These are phyloP conservation scores for Nelumbo lutea DNA, from an alignment of 164 flowering plant genomes.

Conservation along the genomic window DNA sequence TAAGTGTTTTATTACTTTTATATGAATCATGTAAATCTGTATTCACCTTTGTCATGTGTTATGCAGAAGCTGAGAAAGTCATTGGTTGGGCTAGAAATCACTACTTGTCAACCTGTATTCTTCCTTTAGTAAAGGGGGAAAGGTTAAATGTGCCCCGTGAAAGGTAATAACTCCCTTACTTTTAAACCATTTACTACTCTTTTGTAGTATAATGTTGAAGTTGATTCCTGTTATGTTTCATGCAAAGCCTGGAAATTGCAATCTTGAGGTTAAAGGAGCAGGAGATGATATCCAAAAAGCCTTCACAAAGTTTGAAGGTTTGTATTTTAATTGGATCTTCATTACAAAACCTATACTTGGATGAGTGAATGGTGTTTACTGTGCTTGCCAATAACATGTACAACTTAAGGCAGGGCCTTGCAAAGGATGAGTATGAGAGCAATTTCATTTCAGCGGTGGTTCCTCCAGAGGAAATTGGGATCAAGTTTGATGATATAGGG, in stretches of 20 bases:
- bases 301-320: slow-evolving; percentile 86
- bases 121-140: slow-evolving; percentile 65
- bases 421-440: slow-evolving; percentile 92
- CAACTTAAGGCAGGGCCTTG: slow-evolving; percentile 58
- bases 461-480: slow-evolving; percentile 92
- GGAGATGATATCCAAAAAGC: slow-evolving; percentile 58
- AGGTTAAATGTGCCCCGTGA: slow-evolving; percentile 61
- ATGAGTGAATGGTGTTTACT: not conserved
- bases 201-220: not conserved
- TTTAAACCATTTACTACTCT: not conserved
- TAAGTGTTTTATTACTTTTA: no score
- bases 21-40: no score
- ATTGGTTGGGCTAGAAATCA: slow-evolving; percentile 98
- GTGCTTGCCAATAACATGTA: slow-evolving; percentile 8
- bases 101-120: slow-evolving; percentile 59
- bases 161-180: slow-evolving; percentile 45
- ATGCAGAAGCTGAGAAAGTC: slow-evolving; percentile 90
- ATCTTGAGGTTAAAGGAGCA: slow-evolving; percentile 73
- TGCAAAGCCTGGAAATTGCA: slow-evolving; percentile 81
- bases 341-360: not conserved
- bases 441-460: slow-evolving; percentile 97
- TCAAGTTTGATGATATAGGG: slow-evolving; percentile 91
- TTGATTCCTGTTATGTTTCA: slow-evolving; percentile 19
- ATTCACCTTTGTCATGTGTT: not conserved
- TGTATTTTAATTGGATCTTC: slow-evolving; percentile 1